Base-by-base conservation (phyloP, 2,329 filamentous ascomycete genomes). In the Scedosporium aurantiacum region DNA sequence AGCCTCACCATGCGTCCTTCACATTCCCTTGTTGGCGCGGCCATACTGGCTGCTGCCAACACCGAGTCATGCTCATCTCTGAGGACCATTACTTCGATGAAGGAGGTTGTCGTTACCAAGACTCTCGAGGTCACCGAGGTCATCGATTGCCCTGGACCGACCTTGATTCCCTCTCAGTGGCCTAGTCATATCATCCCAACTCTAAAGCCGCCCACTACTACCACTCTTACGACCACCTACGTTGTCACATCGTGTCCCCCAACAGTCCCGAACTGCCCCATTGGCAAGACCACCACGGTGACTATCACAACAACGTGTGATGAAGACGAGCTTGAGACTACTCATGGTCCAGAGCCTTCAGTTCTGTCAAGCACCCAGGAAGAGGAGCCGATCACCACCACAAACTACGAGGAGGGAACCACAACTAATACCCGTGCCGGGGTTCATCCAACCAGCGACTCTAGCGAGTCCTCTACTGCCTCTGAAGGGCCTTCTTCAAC, bases 91-190 rank as follows among this genome's bases (percentile, higher is more conserved):
- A 43, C 57, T 6, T 16, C 21, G 5, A 58, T 58, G 57, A 58
- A 37, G 28, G 57, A 58, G 14, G 57, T 58, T 37, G 40, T 58
- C 41, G 57, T 58, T 4, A 43, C 57, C 57, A 58, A 21, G 21
- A 58, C 57, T 12, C 57, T 58, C 57, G 57, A 21, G 18, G 57
- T 58, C 32, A 58, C 57, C 37, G 57, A 58, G 40, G 27, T 58
- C 40, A 25, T 45, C 37, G 57, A 58, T 18, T 58, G 57, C 41
- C 37, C 37, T 10, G 5, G n/a, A 10, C 37, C 57, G 10, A 58
- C 37, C 41, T 40, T 47, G n/a, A 18, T 45, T 23, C 37, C 32
- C 32, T 23, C 32, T 25, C 32, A 45, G 37, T 58, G 57, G 57
- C 32, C 32, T 2, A 58, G 37, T 37, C 16, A 58, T 16, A 12